These are phyloP conservation scores for Apiospora kogelbergensis DNA, from an alignment of 2,329 filamentous ascomycete genomes.

Conservation along the genomic window DNA sequence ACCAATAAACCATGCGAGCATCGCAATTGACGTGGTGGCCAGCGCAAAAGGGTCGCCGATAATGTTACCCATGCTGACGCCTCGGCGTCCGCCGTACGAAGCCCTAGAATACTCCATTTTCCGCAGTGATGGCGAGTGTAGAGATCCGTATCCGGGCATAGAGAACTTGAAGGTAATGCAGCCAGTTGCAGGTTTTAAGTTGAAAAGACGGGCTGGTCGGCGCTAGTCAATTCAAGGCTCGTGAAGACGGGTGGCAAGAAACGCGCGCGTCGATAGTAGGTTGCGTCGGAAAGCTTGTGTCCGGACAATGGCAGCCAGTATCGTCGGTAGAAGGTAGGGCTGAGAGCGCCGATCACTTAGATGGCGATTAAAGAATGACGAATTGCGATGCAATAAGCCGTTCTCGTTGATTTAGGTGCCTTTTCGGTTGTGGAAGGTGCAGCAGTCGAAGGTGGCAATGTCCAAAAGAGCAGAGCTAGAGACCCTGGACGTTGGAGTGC, in stretches of 20 bases:
- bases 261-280: neutral
- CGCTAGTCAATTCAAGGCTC: neutral
- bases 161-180: conserved; percentile 34
- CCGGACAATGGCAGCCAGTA: neutral
- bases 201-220: neutral
- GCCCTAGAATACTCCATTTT: conserved; percentile 76
- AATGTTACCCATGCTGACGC: conserved; percentile 82
- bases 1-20: conserved; percentile 93
- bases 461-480: neutral
- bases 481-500: neutral
- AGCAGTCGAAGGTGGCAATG: neutral
- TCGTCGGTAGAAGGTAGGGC: neutral
- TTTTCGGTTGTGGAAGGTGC: neutral
- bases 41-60: conserved; percentile 95
- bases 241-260: conserved; percentile 1
- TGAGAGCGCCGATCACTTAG: neutral
- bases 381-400: neutral
- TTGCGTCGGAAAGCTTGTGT: neutral
- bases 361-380: neutral
- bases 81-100: conserved; percentile 49
- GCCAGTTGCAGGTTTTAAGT: neutral
- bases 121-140: conserved; percentile 70
- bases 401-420: neutral
- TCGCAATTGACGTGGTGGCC: conserved; percentile 86
- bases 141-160: conserved; percentile 76